Conservation (phyloP, 2,329 filamentous ascomycete genomes). For the Sphaerulina populicola region DNA sequence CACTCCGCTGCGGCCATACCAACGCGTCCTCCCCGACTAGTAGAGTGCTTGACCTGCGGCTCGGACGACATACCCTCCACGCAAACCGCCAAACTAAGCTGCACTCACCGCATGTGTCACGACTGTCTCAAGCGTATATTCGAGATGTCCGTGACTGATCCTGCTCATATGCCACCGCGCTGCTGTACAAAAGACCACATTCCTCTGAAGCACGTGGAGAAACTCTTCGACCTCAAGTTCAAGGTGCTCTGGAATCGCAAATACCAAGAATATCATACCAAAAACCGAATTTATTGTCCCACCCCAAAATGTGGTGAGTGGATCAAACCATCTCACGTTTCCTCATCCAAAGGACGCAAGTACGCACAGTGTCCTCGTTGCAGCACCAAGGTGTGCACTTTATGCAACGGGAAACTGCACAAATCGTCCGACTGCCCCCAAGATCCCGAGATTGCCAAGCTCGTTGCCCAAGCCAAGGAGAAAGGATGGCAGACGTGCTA, state of each 20-base stretch:
- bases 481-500: constrained; percentile 69
- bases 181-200: constrained; percentile 71
- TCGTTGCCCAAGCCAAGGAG: constrained; percentile 58
- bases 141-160: constrained; percentile 64
- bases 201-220: constrained; percentile 65
- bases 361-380: constrained; percentile 64
- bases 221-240: constrained; percentile 63
- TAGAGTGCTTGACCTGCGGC: constrained; percentile 65
- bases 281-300: constrained; percentile 71
- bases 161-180: constrained; percentile 72
- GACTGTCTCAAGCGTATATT: constrained; percentile 67
- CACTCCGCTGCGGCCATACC: constrained; percentile 12
- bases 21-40: constrained; percentile 20
- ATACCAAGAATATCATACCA: constrained; percentile 65
- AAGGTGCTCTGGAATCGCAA: constrained; percentile 75
- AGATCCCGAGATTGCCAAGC: constrained; percentile 56
- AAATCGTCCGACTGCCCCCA: constrained; percentile 59
- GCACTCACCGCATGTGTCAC: constrained; percentile 74
- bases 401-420: constrained; percentile 70
- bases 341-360: constrained; percentile 47
- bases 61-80: constrained; percentile 55
- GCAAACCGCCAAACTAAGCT: constrained; percentile 63
- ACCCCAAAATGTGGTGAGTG: constrained; percentile 63
- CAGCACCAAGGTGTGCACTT: constrained; percentile 63
- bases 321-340: constrained; percentile 66